Base-by-base conservation (phyloP, 805 yeast genomes). In the Wickerhamiella spandovensis region DNA sequence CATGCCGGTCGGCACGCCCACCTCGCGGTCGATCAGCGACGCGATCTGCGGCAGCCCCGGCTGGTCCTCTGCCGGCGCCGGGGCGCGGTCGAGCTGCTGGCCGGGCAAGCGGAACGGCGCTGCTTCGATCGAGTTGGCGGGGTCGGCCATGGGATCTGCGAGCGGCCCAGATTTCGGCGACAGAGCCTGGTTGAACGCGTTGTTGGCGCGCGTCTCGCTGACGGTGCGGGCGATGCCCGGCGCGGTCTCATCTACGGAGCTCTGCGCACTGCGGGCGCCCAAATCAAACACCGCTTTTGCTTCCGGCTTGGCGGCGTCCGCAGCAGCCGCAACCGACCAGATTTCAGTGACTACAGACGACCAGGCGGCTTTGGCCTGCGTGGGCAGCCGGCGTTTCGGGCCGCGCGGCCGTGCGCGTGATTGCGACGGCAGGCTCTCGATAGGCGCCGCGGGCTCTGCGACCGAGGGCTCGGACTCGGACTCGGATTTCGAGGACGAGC, bases 331-430 rank as follows among this genome's bases (percentile, higher is more conserved):
- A 9, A 51, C 15, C 17, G 44, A 49, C 53, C 60, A 47, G n/a
- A 63, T 41, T 6, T 44, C 50, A 2, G 51, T 50, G 2, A 51
- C 48, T 1, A 53, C 53, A 8, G 58, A 55, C 3, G 50, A 43
- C 50, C 53, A 54, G 18, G 48, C 49, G 9, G 58, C 52, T 51
- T 61, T 59, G 17, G 64, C 66, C 18, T 48, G 50, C 3, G 60
- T 56, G 10, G 69, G 69, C 8, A 64, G 58, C 9, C 67, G 56
- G 7, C 67, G 56, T 12, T 50, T 49, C 5, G 67, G 65, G 1
- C 66, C 67, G 21, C 54, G 56, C 5, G 60, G 61, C 5, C 66
- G 49, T 1, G 61, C 55, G 9, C 61, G 51, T 5, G 57, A 51
- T 13, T 39, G 39, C 20, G 55, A 35, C 3, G 24, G 41, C 41